A percentile compares a stretch with the other conserved stretches of the same genome.
phyloP scores from a whole-genome alignment of 352 stramenopile genomes.

The Globisporangium abappressorium region DNA sequence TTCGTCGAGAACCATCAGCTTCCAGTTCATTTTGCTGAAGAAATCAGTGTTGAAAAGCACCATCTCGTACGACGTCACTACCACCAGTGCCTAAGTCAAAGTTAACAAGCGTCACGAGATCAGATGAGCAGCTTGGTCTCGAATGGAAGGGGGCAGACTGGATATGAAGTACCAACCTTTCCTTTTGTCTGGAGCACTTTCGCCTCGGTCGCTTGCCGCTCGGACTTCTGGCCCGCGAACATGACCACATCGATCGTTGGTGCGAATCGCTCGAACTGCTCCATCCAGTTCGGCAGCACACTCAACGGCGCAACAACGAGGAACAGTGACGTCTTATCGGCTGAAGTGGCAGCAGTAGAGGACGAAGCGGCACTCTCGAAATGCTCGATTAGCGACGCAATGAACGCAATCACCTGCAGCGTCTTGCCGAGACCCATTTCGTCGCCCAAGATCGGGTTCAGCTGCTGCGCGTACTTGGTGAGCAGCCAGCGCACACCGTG shows the following conservation, averaged over 20 bases:
- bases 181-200: conserved; percentile 9
- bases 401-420: conserved; percentile 72
- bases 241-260: conserved; percentile 51
- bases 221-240: conserved; percentile 54
- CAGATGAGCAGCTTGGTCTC: not conserved
- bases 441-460: conserved; percentile 78
- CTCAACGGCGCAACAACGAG: conserved; percentile 73
- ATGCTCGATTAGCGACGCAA: conserved; percentile 41
- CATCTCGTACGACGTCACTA: conserved; percentile 78
- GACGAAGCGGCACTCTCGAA: not conserved
- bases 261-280: conserved; percentile 73
- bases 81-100: conserved; percentile 32
- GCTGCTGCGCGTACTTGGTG: conserved; percentile 47
- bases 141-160: not conserved
- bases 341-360: not conserved
- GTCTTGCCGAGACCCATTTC: conserved; percentile 87
- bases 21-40: conserved; percentile 48
- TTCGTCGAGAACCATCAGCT: conserved; percentile 82
- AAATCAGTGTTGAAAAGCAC: conserved; percentile 56
- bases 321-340: conserved; percentile 20
- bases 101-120: not conserved
- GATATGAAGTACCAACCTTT: conserved; percentile 4
- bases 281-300: conserved; percentile 82
- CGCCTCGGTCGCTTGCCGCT: conserved; percentile 24
- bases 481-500: conserved; percentile 64